Percentiles rank a stretch among this genome's conserved stretches.
These are phyloP conservation scores for Phialophora expanda DNA, from an alignment of 2,329 filamentous ascomycete genomes.

Conservation along the genomic window DNA sequence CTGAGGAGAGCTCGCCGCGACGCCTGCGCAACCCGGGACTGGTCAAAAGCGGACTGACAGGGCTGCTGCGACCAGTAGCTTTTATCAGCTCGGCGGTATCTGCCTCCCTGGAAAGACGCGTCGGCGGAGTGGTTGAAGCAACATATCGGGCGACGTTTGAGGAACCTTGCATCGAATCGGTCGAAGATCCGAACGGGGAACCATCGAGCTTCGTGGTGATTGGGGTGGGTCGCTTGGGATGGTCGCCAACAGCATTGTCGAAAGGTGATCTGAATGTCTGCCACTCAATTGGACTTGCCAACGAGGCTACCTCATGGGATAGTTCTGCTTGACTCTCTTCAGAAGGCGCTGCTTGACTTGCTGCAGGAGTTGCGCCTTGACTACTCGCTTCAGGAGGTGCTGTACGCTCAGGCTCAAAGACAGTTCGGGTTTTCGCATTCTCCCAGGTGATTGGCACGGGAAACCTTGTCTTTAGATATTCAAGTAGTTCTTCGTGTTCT, in stretches of 20 bases:
- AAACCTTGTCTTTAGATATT: neutral
- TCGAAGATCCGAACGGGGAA: neutral
- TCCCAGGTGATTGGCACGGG: slow-evolving; percentile 10
- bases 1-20: neutral
- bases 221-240: neutral
- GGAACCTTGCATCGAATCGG: neutral
- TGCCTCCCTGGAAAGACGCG: neutral
- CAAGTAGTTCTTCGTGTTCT: neutral
- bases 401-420: neutral
- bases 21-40: neutral
- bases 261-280: neutral
- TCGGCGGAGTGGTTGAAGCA: neutral
- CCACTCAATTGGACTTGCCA: neutral
- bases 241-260: neutral
- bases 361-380: neutral
- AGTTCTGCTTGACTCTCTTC: neutral
- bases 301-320: neutral
- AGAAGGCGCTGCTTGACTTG: neutral
- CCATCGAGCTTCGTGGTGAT: neutral
- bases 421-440: neutral
- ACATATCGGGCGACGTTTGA: neutral
- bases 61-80: neutral
- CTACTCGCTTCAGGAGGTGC: neutral
- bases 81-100: neutral
- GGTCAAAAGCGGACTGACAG: neutral